phyloP scores from a whole-genome alignment of 305 asterid genomes.

The Rubia tinctorum region DNA sequence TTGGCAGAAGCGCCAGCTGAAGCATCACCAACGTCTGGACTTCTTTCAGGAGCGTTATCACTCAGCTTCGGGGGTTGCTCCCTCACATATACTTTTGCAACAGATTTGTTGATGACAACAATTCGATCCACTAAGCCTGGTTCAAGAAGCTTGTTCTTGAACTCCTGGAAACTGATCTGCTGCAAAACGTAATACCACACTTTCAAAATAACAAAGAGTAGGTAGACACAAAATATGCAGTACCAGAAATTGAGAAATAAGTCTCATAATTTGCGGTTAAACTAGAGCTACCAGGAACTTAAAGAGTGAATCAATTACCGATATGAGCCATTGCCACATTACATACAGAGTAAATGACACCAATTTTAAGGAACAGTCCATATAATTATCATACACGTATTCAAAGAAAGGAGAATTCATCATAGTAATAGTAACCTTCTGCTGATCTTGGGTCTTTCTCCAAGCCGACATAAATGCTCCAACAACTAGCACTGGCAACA shows the following conservation, averaged over 20 bases:
- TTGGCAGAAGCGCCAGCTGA: conserved; percentile 21
- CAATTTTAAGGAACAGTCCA: neutral
- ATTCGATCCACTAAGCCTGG: conserved; percentile 88
- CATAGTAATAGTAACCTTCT: conserved; percentile 52
- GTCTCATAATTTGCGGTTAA: conserved; percentile 2
- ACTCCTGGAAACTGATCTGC: conserved; percentile 98
- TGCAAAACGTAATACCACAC: neutral
- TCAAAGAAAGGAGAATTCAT: conserved; percentile 6
- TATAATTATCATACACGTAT: neutral
- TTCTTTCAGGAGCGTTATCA: conserved; percentile 29
- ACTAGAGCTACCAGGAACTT: neutral
- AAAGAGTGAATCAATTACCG: neutral
- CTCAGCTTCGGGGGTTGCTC: conserved; percentile 43
- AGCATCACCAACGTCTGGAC: conserved; percentile 35
- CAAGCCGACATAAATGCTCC: conserved; percentile 38
- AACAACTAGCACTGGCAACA: conserved; percentile 41
- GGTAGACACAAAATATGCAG: neutral
- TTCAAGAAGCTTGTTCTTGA: conserved; percentile 86
- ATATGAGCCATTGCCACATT: neutral
- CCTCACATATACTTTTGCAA: conserved; percentile 74
- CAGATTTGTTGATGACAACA: conserved; percentile 68
- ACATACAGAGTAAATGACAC: neutral
- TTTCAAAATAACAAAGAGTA: neutral
- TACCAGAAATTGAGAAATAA: neutral
- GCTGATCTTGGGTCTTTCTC: conserved; percentile 49